Conservation (phyloP, 202 grass and related monocot species). For the Eragrostis tef region DNA sequence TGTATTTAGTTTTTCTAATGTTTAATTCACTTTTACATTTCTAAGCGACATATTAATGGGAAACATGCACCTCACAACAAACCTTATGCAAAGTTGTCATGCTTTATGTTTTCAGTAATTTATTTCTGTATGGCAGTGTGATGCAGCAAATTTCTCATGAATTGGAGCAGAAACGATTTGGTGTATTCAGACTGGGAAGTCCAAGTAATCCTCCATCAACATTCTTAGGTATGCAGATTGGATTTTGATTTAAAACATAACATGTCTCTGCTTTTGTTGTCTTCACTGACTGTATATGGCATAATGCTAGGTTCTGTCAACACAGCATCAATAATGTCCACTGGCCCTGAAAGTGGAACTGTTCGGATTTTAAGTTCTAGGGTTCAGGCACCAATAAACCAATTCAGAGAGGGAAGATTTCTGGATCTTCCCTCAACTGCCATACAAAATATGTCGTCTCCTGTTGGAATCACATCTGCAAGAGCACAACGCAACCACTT, state of each 20-base stretch:
- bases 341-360: slow-evolving; percentile 58
- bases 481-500: slow-evolving; percentile 50
- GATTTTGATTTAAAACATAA: slow-evolving; percentile 25
- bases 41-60: neutral
- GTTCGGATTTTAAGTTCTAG: slow-evolving; percentile 51
- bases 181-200: slow-evolving; percentile 55
- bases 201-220: slow-evolving; percentile 54
- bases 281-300: slow-evolving; percentile 36
- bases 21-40: slow-evolving; percentile 7
- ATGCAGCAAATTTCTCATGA: slow-evolving; percentile 51
- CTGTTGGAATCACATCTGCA: slow-evolving; percentile 58
- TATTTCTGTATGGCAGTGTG: slow-evolving; percentile 51
- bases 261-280: slow-evolving; percentile 22
- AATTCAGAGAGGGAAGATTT: slow-evolving; percentile 60
- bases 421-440: slow-evolving; percentile 34
- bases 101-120: slow-evolving; percentile 32
- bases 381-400: slow-evolving; percentile 50
- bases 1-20: neutral
- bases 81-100: neutral
- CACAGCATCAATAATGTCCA: slow-evolving; percentile 46
- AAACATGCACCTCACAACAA: neutral
- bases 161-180: slow-evolving; percentile 56
- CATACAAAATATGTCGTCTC: slow-evolving; percentile 55
- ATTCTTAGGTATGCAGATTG: slow-evolving; percentile 69
- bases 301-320: slow-evolving; percentile 68